Conservation (phyloP, 2,329 filamentous ascomycete genomes). For the Elsinoe necatrix region DNA sequence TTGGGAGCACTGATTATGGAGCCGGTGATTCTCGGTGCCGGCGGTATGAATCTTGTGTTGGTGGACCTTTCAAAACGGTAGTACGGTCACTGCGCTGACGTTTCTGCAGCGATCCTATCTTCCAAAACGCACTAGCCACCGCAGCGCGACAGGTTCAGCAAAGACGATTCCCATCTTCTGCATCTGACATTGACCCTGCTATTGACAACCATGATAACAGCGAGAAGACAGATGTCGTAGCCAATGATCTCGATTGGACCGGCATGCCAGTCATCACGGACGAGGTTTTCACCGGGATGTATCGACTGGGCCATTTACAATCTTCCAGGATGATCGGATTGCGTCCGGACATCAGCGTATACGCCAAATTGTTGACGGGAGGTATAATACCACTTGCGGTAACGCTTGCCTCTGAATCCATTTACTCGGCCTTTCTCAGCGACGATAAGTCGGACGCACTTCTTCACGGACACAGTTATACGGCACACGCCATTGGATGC, state of each 20-base stretch:
- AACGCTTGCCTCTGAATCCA: conserved; percentile 63
- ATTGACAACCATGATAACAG: no score
- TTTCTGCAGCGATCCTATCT: conserved; percentile 61
- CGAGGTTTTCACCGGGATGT: conserved; percentile 80
- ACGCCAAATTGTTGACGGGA: conserved; percentile 77
- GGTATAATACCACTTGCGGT: conserved; percentile 69
- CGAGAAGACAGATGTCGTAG: not conserved
- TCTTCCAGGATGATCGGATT: conserved; percentile 61
- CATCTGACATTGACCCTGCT: not conserved
- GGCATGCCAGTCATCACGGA: conserved; percentile 75
- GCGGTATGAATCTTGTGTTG: conserved; percentile 73
- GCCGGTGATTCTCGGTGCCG: conserved; percentile 70
- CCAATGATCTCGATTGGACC: conserved; percentile 45
- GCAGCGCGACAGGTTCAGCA: conserved; percentile 46
- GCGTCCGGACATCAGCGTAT: conserved; percentile 66
- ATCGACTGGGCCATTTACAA: conserved; percentile 66
- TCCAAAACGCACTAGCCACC: conserved; percentile 62
- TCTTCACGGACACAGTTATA: conserved; percentile 80
- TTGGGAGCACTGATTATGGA: conserved; percentile 76
- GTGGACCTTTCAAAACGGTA: no score
- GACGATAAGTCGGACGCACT: conserved; percentile 69
- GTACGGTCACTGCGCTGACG: conserved; percentile 17
- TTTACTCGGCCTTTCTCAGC: conserved; percentile 64
- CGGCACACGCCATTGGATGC: conserved; percentile 73
- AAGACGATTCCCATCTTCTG: not conserved